A percentile compares a stretch with the other conserved stretches of the same genome.
phyloP scores from a whole-genome alignment of 2,329 filamentous ascomycete species.

The Fusarium hostae region DNA sequence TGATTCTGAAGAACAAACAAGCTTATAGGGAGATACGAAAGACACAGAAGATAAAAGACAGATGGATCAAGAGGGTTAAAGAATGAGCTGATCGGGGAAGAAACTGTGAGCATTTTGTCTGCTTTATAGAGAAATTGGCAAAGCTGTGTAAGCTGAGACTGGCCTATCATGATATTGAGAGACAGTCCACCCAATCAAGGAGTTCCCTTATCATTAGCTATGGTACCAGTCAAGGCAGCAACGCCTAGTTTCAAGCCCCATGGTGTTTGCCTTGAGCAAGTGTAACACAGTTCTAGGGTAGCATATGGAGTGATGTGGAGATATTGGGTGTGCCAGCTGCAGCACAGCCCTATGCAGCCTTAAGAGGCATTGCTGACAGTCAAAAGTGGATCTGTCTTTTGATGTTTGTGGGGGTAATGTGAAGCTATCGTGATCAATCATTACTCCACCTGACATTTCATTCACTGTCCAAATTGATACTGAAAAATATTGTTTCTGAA shows the following conservation, averaged over 20 bases:
- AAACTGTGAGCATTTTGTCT: background rate
- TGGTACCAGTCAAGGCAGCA: slow-evolving; percentile 30
- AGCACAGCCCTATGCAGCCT: slow-evolving; percentile 11
- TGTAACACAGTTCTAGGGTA: background rate
- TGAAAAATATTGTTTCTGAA: background rate
- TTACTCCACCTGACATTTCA: background rate
- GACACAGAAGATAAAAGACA: background rate
- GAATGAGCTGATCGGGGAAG: background rate
- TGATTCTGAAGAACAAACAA: background rate
- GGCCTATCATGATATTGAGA: background rate
- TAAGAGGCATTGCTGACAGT: slow-evolving; percentile 3
- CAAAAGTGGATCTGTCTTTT: background rate
- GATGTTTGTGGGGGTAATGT: background rate
- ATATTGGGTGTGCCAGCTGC: background rate
- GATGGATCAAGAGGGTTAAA: background rate
- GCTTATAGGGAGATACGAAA: background rate
- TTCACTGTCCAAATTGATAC: background rate
- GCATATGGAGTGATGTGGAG: background rate
- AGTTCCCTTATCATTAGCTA: background rate
- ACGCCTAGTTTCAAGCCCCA: background rate
- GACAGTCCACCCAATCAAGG: background rate
- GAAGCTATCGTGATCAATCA: background rate
- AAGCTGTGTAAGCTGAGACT: background rate
- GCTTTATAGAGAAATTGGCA: slow-evolving; percentile 19
- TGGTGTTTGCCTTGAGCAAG: slow-evolving; percentile 5